Conservation (phyloP, 768 basidiomycete species). For the Ramaria sp. region DNA sequence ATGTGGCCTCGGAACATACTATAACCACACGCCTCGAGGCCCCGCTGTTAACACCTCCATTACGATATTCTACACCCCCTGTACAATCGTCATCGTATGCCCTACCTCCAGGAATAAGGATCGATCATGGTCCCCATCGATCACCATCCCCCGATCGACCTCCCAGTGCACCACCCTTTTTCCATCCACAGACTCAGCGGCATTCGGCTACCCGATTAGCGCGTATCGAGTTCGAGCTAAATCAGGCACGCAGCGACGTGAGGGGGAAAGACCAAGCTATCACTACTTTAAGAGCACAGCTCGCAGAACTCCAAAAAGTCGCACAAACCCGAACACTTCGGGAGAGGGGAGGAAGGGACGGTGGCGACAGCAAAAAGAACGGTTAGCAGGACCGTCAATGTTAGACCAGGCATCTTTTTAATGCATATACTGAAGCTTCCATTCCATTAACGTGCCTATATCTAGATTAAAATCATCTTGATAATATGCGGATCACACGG, state of each 20-base stretch:
- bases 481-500: too few relatives aligned
- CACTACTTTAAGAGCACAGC: background rate
- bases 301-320: background rate
- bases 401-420: too few relatives aligned
- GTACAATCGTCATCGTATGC: too few relatives aligned
- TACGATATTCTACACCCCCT: too few relatives aligned
- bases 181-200: background rate
- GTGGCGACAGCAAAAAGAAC: background rate
- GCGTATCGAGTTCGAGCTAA: background rate
- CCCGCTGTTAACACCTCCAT: too few relatives aligned
- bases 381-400: background rate
- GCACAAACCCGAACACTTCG: background rate
- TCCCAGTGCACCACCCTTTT: background rate
- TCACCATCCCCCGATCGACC: background rate
- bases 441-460: too few relatives aligned
- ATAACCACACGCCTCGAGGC: too few relatives aligned
- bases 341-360: background rate
- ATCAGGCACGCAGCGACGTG: background rate
- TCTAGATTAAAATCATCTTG: too few relatives aligned
- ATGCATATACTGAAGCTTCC: too few relatives aligned
- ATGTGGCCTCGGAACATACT: too few relatives aligned
- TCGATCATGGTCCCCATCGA: background rate
- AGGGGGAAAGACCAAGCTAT: background rate
- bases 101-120: background rate
- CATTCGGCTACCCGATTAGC: background rate